Evolutionary conservation across 2,329 filamentous ascomycete genomes (phyloP).

Genomic region (Xylaria hypoxylon): DNA sequence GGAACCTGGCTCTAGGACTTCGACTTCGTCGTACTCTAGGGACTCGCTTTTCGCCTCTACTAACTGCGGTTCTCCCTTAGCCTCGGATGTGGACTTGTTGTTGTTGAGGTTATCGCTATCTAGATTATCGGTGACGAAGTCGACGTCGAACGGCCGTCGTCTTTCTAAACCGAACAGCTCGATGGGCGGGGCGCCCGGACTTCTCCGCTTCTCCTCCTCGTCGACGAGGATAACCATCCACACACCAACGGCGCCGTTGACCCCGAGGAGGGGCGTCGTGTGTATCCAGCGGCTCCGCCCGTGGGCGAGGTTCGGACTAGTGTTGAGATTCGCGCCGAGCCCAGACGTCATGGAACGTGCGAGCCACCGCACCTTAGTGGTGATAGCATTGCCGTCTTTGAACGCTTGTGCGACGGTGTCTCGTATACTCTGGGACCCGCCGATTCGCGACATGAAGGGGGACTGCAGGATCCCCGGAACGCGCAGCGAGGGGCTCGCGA

Average conservation of each 20-base stretch:
- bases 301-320: constrained; percentile 54
- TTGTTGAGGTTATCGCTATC: constrained; percentile 12
- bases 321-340: background rate
- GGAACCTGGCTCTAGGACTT: constrained; percentile 6
- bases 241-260: constrained; percentile 75
- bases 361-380: constrained; percentile 79
- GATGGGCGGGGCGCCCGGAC: constrained; percentile 27
- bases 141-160: constrained; percentile 29
- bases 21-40: constrained; percentile 16
- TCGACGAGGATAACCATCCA: constrained; percentile 84
- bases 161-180: constrained; percentile 27
- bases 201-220: constrained; percentile 60
- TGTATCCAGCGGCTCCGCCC: constrained; percentile 80
- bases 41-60: background rate
- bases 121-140: background rate
- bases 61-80: constrained; percentile 2
- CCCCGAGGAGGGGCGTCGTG: constrained; percentile 77
- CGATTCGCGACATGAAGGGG: constrained; percentile 65
- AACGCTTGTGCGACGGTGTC: constrained; percentile 69
- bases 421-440: constrained; percentile 60
- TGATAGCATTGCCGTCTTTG: constrained; percentile 75
- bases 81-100: constrained; percentile 15
- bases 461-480: constrained; percentile 75
- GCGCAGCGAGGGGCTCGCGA: constrained; percentile 74
- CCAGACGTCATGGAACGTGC: constrained; percentile 41